Conservation (phyloP, 345 rosid genomes). For the Viola odorata region DNA sequence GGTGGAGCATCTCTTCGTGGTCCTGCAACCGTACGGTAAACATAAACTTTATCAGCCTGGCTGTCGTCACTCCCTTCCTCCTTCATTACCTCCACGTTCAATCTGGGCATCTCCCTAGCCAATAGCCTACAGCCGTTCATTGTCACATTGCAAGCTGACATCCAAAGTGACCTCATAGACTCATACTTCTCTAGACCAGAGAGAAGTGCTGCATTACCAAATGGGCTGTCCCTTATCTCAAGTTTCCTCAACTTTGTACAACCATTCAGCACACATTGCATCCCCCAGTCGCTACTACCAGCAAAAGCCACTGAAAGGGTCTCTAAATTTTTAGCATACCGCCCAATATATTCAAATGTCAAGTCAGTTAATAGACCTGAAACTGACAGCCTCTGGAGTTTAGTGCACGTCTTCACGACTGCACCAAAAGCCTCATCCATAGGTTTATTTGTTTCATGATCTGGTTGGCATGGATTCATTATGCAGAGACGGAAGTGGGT, state of each 20-base stretch:
- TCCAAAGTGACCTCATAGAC: constrained; percentile 76
- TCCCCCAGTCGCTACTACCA: constrained; percentile 61
- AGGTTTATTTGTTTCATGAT: constrained; percentile 49
- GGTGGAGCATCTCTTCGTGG: constrained; percentile 67
- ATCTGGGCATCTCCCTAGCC: constrained; percentile 61
- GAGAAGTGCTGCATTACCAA: constrained; percentile 57
- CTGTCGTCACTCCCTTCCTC: constrained; percentile 51
- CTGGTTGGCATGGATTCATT: constrained; percentile 63
- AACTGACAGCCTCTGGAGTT: constrained; percentile 60
- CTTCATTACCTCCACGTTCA: constrained; percentile 70
- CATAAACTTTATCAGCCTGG: constrained; percentile 51
- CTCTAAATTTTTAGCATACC: constrained; percentile 62
- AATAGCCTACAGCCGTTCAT: constrained; percentile 48
- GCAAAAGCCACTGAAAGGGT: constrained; percentile 75
- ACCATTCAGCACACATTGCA: constrained; percentile 57
- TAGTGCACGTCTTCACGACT: constrained; percentile 57
- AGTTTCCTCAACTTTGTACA: constrained; percentile 62
- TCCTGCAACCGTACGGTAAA: constrained; percentile 64
- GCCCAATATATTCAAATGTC: constrained; percentile 59
- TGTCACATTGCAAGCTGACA: constrained; percentile 67
- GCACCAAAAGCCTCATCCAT: constrained; percentile 79
- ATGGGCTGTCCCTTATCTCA: constrained; percentile 73
- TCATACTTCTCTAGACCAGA: constrained; percentile 65
- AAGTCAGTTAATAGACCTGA: constrained; percentile 60
- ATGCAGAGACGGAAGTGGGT: constrained; percentile 75